These are phyloP conservation scores for Coemansia sp. DNA, from an alignment of 192 early-diverging fungal genomes.

Conservation along the genomic window DNA sequence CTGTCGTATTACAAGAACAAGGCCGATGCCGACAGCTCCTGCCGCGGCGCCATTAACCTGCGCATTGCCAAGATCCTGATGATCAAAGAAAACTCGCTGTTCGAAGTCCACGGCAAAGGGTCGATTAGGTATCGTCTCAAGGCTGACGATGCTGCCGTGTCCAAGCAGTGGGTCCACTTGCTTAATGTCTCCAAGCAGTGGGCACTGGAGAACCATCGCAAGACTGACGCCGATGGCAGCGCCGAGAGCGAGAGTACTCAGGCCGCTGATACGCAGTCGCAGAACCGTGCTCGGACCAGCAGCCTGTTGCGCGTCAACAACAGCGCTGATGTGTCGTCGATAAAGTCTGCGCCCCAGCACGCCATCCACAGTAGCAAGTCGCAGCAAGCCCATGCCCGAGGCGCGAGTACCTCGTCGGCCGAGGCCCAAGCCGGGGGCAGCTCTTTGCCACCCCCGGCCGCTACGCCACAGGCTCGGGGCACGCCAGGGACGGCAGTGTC, in stretches of 20 bases:
- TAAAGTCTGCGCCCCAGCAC: conserved; percentile 19
- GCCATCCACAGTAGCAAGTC: neutral
- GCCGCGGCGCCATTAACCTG: conserved; percentile 78
- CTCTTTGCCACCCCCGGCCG: neutral
- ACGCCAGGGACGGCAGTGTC: conserved; percentile 3
- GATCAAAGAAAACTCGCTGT: conserved; percentile 69
- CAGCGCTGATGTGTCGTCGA: conserved; percentile 19
- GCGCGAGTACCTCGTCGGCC: conserved; percentile 26
- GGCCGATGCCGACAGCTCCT: conserved; percentile 72
- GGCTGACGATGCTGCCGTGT: conserved; percentile 65
- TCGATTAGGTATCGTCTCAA: conserved; percentile 71
- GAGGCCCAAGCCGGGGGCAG: neutral
- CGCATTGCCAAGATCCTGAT: conserved; percentile 67
- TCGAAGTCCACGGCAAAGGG: conserved; percentile 79
- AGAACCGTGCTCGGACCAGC: conserved; percentile 30
- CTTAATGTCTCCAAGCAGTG: conserved; percentile 78
- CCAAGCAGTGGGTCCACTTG: conserved; percentile 81
- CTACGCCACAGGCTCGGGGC: neutral
- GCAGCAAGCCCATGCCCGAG: conserved; percentile 7
- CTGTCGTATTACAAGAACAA: conserved; percentile 83
- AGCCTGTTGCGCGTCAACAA: conserved; percentile 32
- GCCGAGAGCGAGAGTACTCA: conserved; percentile 3
- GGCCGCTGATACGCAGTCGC: neutral
- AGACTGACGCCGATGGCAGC: conserved; percentile 10
- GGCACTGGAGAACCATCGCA: conserved; percentile 52